These are phyloP conservation scores for Daldinia decipiens DNA, from an alignment of 495 filamentous ascomycete species.

Conservation along the genomic window DNA sequence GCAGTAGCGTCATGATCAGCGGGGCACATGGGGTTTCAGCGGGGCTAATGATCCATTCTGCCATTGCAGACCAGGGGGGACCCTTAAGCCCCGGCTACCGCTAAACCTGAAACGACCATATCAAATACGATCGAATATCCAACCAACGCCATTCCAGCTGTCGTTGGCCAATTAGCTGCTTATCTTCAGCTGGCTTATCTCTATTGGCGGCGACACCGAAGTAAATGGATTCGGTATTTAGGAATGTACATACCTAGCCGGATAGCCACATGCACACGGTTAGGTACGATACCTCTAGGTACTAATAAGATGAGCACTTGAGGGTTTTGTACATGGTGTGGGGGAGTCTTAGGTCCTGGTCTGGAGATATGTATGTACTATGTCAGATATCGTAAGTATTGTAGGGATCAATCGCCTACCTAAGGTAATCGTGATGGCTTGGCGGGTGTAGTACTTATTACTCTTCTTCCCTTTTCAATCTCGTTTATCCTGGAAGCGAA, in stretches of 20 bases:
- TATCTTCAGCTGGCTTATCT: conserved; percentile 36
- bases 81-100: conserved; percentile 23
- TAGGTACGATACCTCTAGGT: background rate
- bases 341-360: conserved; percentile 18
- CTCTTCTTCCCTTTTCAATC: background rate
- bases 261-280: conserved; percentile 6
- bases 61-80: conserved; percentile 10
- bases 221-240: conserved; percentile 21
- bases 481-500: conserved; percentile 4
- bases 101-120: conserved; percentile 38
- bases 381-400: background rate
- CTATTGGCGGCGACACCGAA: conserved; percentile 36
- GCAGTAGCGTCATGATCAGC: conserved; percentile 36
- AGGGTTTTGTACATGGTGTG: conserved; percentile 19
- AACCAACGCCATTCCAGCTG: conserved; percentile 20
- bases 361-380: background rate
- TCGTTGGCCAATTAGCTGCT: conserved; percentile 29
- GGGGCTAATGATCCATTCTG: conserved; percentile 31
- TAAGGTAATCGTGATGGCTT: conserved; percentile 11
- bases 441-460: conserved; percentile 7
- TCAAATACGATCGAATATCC: conserved; percentile 19
- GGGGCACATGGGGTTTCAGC: conserved; percentile 29
- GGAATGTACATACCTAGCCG: conserved; percentile 23
- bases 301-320: conserved; percentile 9
- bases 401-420: background rate